These are phyloP conservation scores for Shiraia bambusicola DNA, from an alignment of 2,329 filamentous ascomycete genomes.

Conservation along the genomic window DNA sequence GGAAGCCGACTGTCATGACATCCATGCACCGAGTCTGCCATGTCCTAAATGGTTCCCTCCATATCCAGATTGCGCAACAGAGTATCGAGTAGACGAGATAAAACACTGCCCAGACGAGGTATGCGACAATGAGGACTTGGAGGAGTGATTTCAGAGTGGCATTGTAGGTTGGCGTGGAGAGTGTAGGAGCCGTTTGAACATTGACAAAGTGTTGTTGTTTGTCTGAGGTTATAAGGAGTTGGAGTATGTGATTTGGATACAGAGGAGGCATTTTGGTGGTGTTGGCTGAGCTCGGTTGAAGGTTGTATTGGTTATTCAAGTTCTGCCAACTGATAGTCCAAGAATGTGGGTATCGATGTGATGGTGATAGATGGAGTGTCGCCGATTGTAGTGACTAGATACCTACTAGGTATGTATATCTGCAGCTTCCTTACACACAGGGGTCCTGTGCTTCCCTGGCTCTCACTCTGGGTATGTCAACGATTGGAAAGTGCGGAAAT, in stretches of 20 bases:
- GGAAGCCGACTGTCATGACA: too few species aligned
- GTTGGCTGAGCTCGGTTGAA: not conserved
- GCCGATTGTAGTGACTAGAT: too few species aligned
- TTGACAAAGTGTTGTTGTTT: not conserved
- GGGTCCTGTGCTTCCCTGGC: too few species aligned
- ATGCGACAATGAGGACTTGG: constrained; percentile 9
- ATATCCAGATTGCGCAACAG: constrained; percentile 2
- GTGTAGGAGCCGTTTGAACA: not conserved
- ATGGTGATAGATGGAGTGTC: too few species aligned
- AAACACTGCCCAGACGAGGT: constrained; percentile 7
- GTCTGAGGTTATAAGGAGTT: not conserved
- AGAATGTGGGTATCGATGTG: too few species aligned
- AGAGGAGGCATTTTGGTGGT: constrained; percentile 4
- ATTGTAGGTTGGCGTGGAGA: constrained; percentile 2
- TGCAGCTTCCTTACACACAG: too few species aligned
- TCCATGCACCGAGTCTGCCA: not conserved
- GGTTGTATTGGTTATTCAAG: too few species aligned
- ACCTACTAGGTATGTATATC: too few species aligned
- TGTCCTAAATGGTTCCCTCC: not conserved
- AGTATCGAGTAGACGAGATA: constrained; percentile 13
- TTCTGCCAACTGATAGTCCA: too few species aligned
- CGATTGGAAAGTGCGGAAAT: too few species aligned
- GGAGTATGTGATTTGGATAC: constrained; percentile 1
- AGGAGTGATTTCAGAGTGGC: constrained; percentile 4
- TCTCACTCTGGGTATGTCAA: too few species aligned